Evolutionary conservation across 805 yeast genomes (phyloP), one percentile per base, ranked within the genome.

Genomic region (Nakazawaea pomicola): DNA sequence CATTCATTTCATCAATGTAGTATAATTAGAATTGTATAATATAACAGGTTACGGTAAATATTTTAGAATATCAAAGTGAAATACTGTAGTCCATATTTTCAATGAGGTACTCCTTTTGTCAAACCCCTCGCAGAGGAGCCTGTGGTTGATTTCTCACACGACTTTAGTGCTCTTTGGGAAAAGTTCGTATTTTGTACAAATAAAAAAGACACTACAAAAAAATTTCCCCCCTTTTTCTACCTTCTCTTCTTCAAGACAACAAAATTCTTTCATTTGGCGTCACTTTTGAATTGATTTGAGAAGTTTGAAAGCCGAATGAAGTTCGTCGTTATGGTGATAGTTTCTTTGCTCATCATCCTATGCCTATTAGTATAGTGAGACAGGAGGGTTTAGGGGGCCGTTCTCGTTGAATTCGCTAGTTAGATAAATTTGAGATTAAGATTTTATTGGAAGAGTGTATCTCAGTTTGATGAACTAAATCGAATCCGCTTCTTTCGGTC

Each of bases 401-500:
- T n/a, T n/a, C n/a, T n/a, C n/a, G n/a, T n/a, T n/a, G n/a, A n/a
- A n/a, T n/a, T n/a, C n/a, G n/a, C n/a, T n/a, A n/a, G n/a, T n/a
- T n/a, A n/a, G 41, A 36, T 33, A 33, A 28, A 36, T 37, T 28
- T 32, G 38, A 36, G 38, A 37, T 8, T 20, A 27, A 24, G 9
- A 32, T n/a, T 19, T n/a, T n/a, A 27, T 36, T 6, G 18, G 31
- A 33, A 41, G 45, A 33, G 41, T 32, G 45, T 36, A 41, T 36
- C 45, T 41, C 41, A 38, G 45, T 25, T 33, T 41, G 45, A 37
- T 38, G 40, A 37, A 23, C 17, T 27, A 17, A 30, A 12, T 23
- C 12, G 4, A 31, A 25, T 32, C 36, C 33, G 41, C 36, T 35
- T 29, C 40, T 33, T 33, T 35, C 46, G 41, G 39, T 43, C 44